Base-by-base conservation (phyloP, 2,329 filamentous ascomycete genomes). In the Pseudogymnoascus sp. region DNA sequence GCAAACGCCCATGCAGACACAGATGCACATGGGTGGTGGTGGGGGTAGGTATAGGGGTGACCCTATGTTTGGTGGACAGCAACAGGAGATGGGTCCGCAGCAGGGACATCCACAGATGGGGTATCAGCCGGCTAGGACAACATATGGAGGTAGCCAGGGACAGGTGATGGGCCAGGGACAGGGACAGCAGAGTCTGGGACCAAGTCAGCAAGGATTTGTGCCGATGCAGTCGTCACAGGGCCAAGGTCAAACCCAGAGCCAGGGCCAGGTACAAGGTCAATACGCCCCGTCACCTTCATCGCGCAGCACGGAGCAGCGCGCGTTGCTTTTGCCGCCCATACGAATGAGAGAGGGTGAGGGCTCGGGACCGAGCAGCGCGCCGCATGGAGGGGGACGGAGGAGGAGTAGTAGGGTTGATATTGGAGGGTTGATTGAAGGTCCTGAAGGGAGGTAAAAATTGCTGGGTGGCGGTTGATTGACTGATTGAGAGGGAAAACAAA, bases 371-470 rank as follows among this genome's bases (percentile, higher is more conserved):
- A 33, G 25, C n/a, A 8, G 47, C 7, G 4, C n/a, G 2, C 5
- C 47, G 2, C 47, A 56, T 1, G 47, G 47, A 56, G 47, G 25
- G 10, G 47, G 47, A 7, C 8, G 47, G n/a, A 18, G 47, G n/a
- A 56, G 47, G n/a, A 56, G 47, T 6, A 53, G 47, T 12, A 56
- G 47, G 47, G 47, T 56, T 56, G 47, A 56, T 56, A 56, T 56
- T 33, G 47, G 47, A 33, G 47, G 47, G 25, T 18, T 56, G 28
- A 31, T 56, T 33, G 47, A 56, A 5, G 47, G 47, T 2, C 47
- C 47, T 33, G 47, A 56, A 11, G 14, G 47, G 14, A 56, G 47
- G 28, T 56, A n/a, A 56, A 31, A 33, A 18, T 18, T 18, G 31
- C 4, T 33, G 10, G 31, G 10, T 31, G 25, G 25, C 31, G n/a